Percentiles rank a stretch among this genome's conserved stretches.
These are phyloP conservation scores for Solanum virginianum DNA, from an alignment of 257 asterid genomes.

Conservation along the genomic window DNA sequence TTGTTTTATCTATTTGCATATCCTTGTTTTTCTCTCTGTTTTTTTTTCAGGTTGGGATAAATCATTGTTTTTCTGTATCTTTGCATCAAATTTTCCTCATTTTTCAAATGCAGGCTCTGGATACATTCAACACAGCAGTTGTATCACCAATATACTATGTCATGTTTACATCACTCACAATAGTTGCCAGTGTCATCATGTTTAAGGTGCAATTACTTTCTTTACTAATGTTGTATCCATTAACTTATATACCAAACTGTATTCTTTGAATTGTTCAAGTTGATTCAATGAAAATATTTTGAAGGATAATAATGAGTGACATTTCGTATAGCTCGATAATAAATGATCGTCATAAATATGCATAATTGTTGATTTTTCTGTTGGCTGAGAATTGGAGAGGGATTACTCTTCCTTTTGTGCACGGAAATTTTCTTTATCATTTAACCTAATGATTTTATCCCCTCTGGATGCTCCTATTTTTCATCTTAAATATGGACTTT, in stretches of 20 bases:
- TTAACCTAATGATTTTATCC: background rate
- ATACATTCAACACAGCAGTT: slow-evolving; percentile 25
- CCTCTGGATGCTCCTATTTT: background rate
- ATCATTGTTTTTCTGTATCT: background rate
- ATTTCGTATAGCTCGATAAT: background rate
- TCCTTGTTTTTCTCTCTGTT: background rate
- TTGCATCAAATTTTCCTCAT: background rate
- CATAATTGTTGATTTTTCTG: background rate
- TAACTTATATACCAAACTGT: background rate
- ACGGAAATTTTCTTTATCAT: background rate
- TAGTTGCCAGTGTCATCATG: slow-evolving; percentile 29
- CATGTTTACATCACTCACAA: slow-evolving; percentile 24
- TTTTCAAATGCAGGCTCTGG: slow-evolving; percentile 22
- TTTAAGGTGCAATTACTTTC: slow-evolving; percentile 17
- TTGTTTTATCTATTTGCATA: background rate
- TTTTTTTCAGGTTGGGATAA: background rate
- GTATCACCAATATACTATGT: slow-evolving; percentile 34
- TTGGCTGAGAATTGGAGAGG: background rate
- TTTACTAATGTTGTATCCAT: background rate
- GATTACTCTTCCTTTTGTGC: background rate
- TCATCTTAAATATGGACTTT: background rate
- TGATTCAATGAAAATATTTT: background rate
- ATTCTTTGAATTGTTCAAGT: background rate
- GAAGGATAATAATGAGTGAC: background rate
- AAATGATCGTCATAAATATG: background rate